Evolutionary conservation across 148 eudicot genomes (phyloP).

Genomic region (Cornus controversa): DNA sequence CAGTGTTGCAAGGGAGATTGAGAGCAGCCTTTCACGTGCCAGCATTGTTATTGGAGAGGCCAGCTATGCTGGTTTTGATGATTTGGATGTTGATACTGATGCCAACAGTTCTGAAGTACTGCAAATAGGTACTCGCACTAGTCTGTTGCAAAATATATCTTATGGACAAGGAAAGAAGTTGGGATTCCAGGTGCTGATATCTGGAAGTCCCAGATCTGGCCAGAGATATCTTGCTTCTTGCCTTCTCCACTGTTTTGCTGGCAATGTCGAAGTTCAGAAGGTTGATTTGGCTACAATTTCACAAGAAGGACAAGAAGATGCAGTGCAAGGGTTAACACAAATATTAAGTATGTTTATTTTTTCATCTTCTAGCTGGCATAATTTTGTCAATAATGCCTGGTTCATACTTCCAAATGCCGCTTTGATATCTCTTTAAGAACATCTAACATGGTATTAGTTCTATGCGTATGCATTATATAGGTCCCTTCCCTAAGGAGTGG

Average conservation of each 20-base stretch:
- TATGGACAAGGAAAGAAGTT: conserved; percentile 40
- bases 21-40: conserved; percentile 37
- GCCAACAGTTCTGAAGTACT: conserved; percentile 27
- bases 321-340: conserved; percentile 68
- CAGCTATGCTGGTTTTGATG: conserved; percentile 24
- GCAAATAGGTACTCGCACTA: conserved; percentile 35
- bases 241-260: conserved; percentile 82
- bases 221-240: conserved; percentile 94
- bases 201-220: conserved; percentile 83
- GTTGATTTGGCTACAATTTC: conserved; percentile 91
- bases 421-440: too few relatives aligned
- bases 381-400: background rate
- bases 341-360: conserved; percentile 65
- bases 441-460: too few relatives aligned
- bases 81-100: conserved; percentile 25
- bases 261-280: conserved; percentile 71
- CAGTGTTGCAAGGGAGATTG: conserved; percentile 51
- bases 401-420: too few relatives aligned
- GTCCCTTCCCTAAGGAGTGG: too few relatives aligned
- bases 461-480: too few relatives aligned
- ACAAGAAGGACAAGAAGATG: conserved; percentile 85
- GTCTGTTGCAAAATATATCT: conserved; percentile 39
- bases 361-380: conserved; percentile 1
- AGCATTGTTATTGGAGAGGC: conserved; percentile 50
- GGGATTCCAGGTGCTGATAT: conserved; percentile 72